These are phyloP conservation scores for Adiantum capillusveneris DNA, from an alignment of 75 land plant genomes.

Conservation along the genomic window DNA sequence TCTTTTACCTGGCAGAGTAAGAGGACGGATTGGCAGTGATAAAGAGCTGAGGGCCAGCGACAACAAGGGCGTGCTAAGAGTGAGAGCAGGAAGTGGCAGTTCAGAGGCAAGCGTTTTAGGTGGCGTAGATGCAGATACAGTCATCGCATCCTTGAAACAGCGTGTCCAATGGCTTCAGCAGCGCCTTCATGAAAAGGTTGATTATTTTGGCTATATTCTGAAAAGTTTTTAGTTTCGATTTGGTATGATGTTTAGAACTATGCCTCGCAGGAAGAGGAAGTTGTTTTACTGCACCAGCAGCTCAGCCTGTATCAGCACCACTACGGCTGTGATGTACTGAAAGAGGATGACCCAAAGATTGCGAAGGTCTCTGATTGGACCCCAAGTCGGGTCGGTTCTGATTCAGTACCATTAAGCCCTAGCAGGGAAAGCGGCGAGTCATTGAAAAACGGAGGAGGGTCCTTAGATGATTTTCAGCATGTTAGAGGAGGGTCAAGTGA, in stretches of 20 bases:
- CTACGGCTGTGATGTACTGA: slow-evolving; percentile 28
- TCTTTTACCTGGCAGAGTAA: too few relatives aligned
- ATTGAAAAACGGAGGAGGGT: too few relatives aligned
- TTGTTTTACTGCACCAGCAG: slow-evolving; percentile 40
- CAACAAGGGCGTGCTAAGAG: too few relatives aligned
- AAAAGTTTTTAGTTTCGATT: background rate
- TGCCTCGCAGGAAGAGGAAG: slow-evolving; percentile 56
- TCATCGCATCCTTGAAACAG: slow-evolving; percentile 38
- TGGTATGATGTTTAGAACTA: background rate
- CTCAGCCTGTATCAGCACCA: slow-evolving; percentile 30
- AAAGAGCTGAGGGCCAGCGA: too few relatives aligned
- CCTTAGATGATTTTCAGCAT: too few relatives aligned
- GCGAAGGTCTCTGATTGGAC: background rate
- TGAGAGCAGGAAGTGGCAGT: too few relatives aligned
- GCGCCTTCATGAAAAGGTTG: slow-evolving; percentile 54
- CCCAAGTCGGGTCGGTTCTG: background rate
- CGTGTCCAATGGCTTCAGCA: slow-evolving; percentile 47
- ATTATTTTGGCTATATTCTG: background rate
- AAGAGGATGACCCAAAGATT: background rate
- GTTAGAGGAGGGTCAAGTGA: too few relatives aligned
- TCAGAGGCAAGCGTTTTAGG: slow-evolving; percentile 20
- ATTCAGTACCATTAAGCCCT: too few relatives aligned
- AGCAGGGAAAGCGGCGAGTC: too few relatives aligned
- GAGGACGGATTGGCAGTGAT: too few relatives aligned
- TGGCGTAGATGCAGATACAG: slow-evolving; percentile 41